Evolutionary conservation across 257 asterid species (phyloP).

Genomic region (Plantago ovata): DNA sequence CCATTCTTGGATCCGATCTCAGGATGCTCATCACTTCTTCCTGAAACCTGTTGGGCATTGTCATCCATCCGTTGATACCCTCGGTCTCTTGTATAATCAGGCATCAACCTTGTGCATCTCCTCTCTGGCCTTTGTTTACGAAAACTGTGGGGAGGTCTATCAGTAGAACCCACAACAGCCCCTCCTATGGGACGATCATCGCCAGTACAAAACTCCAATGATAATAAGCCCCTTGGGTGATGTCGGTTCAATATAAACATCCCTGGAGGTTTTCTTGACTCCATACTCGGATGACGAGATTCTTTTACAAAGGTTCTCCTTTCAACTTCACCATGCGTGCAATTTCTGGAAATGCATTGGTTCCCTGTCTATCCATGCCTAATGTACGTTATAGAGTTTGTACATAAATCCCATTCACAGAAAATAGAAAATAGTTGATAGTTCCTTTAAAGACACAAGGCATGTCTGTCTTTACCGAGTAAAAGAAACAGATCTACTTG

Average conservation of each 20-base stretch:
- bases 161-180: constrained; percentile 18
- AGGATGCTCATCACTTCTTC: constrained; percentile 4
- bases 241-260: constrained; percentile 8
- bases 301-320: constrained; percentile 21
- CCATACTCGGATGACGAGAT: constrained; percentile 15
- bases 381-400: too few relatives aligned
- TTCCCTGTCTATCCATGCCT: constrained; percentile 8
- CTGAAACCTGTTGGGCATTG: constrained; percentile 21
- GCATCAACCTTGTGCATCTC: constrained; percentile 20
- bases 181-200: constrained; percentile 25
- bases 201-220: constrained; percentile 18
- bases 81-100: constrained; percentile 22
- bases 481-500: constrained; percentile 40
- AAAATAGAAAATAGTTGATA: constrained; percentile 5
- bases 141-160: constrained; percentile 13
- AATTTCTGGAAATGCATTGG: constrained; percentile 17
- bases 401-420: constrained; percentile 16
- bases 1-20: constrained; percentile 23
- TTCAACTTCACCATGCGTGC: constrained; percentile 21
- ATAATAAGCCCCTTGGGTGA: constrained; percentile 20
- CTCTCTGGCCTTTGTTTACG: constrained; percentile 21
- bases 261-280: constrained; percentile 19
- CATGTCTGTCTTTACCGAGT: constrained; percentile 35
- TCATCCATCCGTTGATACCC: constrained; percentile 21
- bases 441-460: constrained; percentile 4